These are phyloP conservation scores for Colletotrichum zoysiae DNA, from an alignment of 2,329 filamentous ascomycete species.

Conservation along the genomic window DNA sequence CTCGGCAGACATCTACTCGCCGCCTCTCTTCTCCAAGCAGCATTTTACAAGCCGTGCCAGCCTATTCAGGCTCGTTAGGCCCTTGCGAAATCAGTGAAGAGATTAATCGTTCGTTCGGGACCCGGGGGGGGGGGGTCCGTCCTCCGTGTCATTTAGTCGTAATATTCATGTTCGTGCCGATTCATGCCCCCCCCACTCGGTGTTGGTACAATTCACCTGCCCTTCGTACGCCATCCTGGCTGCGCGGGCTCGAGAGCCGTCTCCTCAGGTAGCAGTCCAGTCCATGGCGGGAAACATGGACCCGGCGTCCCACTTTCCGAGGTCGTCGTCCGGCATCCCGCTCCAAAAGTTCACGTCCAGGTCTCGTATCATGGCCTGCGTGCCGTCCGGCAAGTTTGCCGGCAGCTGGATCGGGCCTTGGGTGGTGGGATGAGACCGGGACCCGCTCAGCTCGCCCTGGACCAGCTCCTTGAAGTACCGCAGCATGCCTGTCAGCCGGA, in stretches of 20 bases:
- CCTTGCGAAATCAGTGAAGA: neutral
- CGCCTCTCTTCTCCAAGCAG: neutral
- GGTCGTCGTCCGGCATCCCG: conserved; percentile 30
- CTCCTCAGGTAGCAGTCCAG: conserved; percentile 36
- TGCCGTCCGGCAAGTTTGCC: conserved; percentile 42
- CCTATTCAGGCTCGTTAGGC: neutral
- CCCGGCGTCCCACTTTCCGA: conserved; percentile 28
- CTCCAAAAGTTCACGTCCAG: conserved; percentile 45
- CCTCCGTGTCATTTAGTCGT: conserved; percentile 6
- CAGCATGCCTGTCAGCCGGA: conserved; percentile 43
- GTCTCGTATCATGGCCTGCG: conserved; percentile 46
- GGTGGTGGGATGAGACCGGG: conserved; percentile 19
- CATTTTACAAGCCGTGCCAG: neutral
- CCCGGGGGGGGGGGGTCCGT: neutral
- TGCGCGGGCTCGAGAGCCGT: neutral
- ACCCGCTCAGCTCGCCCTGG: conserved; percentile 34
- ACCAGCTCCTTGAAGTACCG: conserved; percentile 40
- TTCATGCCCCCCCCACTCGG: neutral
- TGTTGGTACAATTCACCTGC: neutral
- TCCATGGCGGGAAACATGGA: conserved; percentile 35
- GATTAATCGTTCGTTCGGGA: neutral
- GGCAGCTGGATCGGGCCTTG: conserved; percentile 31
- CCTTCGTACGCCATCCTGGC: neutral
- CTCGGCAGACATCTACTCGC: neutral
- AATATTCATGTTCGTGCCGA: neutral